Conservation (phyloP, 305 asterid genomes). For the Petunia hybrid region DNA sequence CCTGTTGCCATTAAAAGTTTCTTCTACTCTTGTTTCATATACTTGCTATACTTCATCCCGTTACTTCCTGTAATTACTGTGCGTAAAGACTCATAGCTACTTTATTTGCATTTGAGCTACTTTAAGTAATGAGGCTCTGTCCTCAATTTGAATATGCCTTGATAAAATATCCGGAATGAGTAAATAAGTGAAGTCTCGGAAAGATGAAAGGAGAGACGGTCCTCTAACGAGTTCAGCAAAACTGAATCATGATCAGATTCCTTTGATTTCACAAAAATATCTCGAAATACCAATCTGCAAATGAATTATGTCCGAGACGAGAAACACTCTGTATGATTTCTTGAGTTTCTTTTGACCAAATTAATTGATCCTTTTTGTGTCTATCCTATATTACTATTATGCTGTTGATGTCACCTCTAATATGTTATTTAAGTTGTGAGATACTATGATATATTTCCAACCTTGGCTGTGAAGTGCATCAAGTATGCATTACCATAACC, state of each 20-base stretch:
- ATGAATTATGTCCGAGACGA: not conserved
- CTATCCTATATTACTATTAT: not conserved
- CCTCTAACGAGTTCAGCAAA: not conserved
- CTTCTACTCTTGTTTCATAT: not conserved
- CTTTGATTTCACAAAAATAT: not conserved
- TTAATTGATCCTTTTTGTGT: not conserved
- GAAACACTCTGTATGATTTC: not conserved
- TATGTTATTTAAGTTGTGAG: not conserved
- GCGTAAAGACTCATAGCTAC: not conserved
- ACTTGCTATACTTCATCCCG: not conserved
- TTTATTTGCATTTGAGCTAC: slow-evolving; percentile 17
- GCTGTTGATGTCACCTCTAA: not conserved
- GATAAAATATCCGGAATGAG: not conserved
- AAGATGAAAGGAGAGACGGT: slow-evolving; percentile 12
- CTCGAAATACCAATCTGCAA: not conserved
- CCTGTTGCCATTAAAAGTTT: not conserved
- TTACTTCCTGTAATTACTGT: slow-evolving; percentile 8
- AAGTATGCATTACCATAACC: not conserved
- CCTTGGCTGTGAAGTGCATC: not conserved
- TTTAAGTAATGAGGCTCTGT: slow-evolving; percentile 1
- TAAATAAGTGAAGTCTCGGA: slow-evolving; percentile 19
- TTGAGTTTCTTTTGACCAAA: not conserved
- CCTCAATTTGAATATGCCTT: slow-evolving; percentile 16
- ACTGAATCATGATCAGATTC: not conserved
- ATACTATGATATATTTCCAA: not conserved